phyloP scores from a whole-genome alignment of 805 yeast species.

The Candida rishiriensis region DNA sequence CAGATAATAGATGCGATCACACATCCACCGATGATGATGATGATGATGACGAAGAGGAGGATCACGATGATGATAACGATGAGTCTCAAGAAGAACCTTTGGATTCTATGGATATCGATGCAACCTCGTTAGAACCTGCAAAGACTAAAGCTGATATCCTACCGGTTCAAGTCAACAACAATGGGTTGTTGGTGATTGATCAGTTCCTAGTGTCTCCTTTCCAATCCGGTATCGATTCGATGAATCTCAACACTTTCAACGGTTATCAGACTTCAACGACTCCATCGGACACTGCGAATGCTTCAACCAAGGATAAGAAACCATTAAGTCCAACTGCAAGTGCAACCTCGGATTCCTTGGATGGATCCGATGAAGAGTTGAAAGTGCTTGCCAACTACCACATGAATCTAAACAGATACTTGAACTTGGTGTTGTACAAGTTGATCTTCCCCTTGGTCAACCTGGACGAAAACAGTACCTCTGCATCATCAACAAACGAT shows the following conservation, averaged over 20 bases:
- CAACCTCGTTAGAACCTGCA: background rate
- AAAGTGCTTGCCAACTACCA: slow-evolving; percentile 28
- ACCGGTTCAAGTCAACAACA: slow-evolving; percentile 9
- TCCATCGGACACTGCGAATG: slow-evolving; percentile 2
- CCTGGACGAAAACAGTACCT: slow-evolving; percentile 9
- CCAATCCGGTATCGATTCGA: slow-evolving; percentile 18
- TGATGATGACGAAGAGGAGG: slow-evolving; percentile 8
- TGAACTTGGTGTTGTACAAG: slow-evolving; percentile 30
- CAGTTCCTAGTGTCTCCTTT: slow-evolving; percentile 26
- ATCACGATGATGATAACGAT: slow-evolving; percentile 1
- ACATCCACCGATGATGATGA: background rate
- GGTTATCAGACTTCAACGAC: slow-evolving; percentile 21
- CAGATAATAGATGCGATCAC: background rate
- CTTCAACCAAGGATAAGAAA: background rate
- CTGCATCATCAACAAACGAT: slow-evolving; percentile 8
- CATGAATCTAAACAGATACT: slow-evolving; percentile 32
- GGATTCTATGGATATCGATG: background rate
- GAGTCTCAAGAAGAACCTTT: background rate
- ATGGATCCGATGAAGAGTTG: slow-evolving; percentile 12
- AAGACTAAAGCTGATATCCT: background rate
- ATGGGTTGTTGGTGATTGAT: slow-evolving; percentile 24
- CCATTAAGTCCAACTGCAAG: background rate
- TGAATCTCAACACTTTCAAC: slow-evolving; percentile 24
- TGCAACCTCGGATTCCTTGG: background rate
- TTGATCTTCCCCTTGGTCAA: slow-evolving; percentile 29